Base-by-base conservation (phyloP, 495 filamentous ascomycete species). In the Lasiosphaeris hirsuta region DNA sequence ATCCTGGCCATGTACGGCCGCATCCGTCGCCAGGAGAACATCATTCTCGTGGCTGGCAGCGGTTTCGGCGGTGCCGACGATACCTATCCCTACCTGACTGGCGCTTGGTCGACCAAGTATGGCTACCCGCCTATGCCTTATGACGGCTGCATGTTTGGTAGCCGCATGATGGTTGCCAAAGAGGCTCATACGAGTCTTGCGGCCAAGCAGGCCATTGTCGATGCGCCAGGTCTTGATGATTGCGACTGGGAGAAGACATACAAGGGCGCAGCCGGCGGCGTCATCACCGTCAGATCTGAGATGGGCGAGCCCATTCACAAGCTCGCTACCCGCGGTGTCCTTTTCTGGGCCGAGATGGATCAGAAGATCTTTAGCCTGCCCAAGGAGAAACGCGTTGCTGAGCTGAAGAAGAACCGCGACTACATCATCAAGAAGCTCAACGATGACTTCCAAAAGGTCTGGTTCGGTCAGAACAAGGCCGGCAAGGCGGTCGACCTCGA, bases 281-380 rank as follows among this genome's bases (percentile, higher is more conserved):
- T 98, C 33, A 90, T 98, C 64, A 97, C 94, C n/a, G 93, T 98
- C 40, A 79, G 90, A 54, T 98, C 94, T 5, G 94, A 98, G 71
- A 98, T 98, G 94, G 94, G 94, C 38, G 94, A 98, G 77, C 94
- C 94, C 9, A 98, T 98, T 59, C 94, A 98, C 78, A 97, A 97
- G 75, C 80, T 98, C 56, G 94, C 94, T 18, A 98, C 94, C 19
- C 84, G 94, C 42, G 94, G 94, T 78, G 92, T 98, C 33, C 76
- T 82, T 41, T 94, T 98, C 74, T 98, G 94, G 94, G 86, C 90
- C 54, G 94, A 98, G 71, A 95, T 98, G 90, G 94, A 98, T 63
- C 83, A 90, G 69, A 96, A 93, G 68, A 96, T 98, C 63, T 98
- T 98, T 82, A 90, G 86, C 72, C 79, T 98, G 17, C 92, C 96